A percentile compares a stretch with the other conserved stretches of the same genome.
phyloP scores from a whole-genome alignment of 139 green algal species.

The Astrephomene gubernaculifera region DNA sequence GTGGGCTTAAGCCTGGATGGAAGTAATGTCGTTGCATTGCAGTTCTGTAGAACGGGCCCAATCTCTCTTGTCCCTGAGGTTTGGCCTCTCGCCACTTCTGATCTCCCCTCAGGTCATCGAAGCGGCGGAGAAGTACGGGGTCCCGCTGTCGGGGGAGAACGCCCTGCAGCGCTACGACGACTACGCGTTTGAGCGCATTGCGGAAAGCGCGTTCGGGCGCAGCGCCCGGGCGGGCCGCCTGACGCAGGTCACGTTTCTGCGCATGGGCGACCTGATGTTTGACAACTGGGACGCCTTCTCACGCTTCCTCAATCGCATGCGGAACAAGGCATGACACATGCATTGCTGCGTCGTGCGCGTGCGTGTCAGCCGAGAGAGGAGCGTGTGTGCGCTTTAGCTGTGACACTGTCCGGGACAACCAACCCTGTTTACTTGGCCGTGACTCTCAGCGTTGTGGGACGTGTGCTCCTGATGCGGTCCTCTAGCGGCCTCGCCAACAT shows the following conservation, averaged over 20 bases:
- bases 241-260: conserved; percentile 94
- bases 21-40: too few species aligned
- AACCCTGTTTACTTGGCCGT: conserved; percentile 9
- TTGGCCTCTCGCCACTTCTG: too few species aligned
- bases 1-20: too few species aligned
- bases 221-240: conserved; percentile 81
- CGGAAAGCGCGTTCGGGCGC: conserved; percentile 89
- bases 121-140: conserved; percentile 69
- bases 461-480: conserved; percentile 8
- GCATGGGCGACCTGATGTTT: conserved; percentile 91
- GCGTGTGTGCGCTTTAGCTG: too few species aligned
- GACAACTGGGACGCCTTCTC: conserved; percentile 86
- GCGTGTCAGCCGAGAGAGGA: conserved; percentile 26
- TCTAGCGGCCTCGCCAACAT: conserved; percentile 17
- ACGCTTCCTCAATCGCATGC: conserved; percentile 75
- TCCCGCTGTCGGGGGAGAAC: conserved; percentile 95
- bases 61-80: too few species aligned
- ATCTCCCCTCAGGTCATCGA: conserved; percentile 80
- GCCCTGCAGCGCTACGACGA: conserved; percentile 97
- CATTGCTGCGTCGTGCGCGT: conserved; percentile 6
- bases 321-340: conserved; percentile 46
- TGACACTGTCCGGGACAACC: too few species aligned
- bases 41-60: too few species aligned
- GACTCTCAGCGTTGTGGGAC: conserved; percentile 34
- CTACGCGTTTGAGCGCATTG: conserved; percentile 93